Evolutionary conservation across 73 alveolate species (phyloP), one percentile per base, ranked within the genome.

Genomic region (Paramecium sexaurelia): DNA sequence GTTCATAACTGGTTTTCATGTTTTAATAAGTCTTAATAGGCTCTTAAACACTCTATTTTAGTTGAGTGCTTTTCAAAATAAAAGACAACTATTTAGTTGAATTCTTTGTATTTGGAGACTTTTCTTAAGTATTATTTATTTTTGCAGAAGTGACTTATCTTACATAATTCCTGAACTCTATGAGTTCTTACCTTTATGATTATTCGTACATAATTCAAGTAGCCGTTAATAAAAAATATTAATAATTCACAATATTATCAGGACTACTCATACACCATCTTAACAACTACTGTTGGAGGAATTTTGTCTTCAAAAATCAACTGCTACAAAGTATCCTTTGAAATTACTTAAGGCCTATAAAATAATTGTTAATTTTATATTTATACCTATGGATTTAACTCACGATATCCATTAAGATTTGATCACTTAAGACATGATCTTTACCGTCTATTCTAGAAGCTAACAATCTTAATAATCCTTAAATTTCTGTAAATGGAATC

Each of bases 391-490:
- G 85, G 27, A 69, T 69, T 32, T 69, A 69, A 69, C 27, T 69
- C 20, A 69, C 55, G 3, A 69, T 69, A 69, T 69, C 85, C 41
- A 35, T 35, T 32, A 20, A 69, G 33, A 69, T 69, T 69, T 69
- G 27, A 35, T 69, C 56, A 69, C 85, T 69, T 6, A 69, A 35
- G 6, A 7, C 15, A 27, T 69, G 26, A 27, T 69, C 56, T 69
- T 69, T 27, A 27, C 29, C 24, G 27, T 69, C 85, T 11, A 69
- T 69, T 5, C 36, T 27, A 2, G 17, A 11, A 2, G 20, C 27
- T 15, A 69, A 69, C 13, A 69, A 69, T 69, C 36, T 69, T 3
- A 69, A 22, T 35, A 69, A 69, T 32, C 85, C 85, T 69, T 69
- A 32, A 10, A 69, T 27, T 13, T 69, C 85, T 27, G 13, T 15